These are phyloP conservation scores for Carpinus fangiana DNA, from an alignment of 306 rosid genomes.

Conservation along the genomic window DNA sequence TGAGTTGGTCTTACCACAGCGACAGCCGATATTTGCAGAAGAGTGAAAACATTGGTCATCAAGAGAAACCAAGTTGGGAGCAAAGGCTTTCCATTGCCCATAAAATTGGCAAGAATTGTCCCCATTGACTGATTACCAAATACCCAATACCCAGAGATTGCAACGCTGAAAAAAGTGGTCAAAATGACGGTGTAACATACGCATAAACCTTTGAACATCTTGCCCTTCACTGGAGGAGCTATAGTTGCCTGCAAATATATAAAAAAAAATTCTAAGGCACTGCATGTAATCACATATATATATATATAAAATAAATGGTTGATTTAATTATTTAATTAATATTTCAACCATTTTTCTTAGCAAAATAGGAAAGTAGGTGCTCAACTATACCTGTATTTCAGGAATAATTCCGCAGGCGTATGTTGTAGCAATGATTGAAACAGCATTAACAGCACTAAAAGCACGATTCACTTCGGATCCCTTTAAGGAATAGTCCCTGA, in stretches of 20 bases:
- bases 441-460: constrained; percentile 66
- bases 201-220: constrained; percentile 84
- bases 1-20: constrained; percentile 51
- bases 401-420: constrained; percentile 81
- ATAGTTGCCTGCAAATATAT: constrained; percentile 71
- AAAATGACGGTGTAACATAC: constrained; percentile 61
- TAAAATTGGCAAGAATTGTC: constrained; percentile 54
- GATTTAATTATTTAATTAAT: too few species aligned
- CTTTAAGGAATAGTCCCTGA: constrained; percentile 42
- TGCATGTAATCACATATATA: too few species aligned
- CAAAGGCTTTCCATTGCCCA: constrained; percentile 35
- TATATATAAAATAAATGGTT: too few species aligned
- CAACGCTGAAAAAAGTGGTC: constrained; percentile 54
- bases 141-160: constrained; percentile 85
- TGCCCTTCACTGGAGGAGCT: constrained; percentile 75
- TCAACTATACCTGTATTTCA: constrained; percentile 63
- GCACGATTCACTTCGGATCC: constrained; percentile 39
- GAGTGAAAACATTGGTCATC: constrained; percentile 56
- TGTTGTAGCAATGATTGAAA: constrained; percentile 68
- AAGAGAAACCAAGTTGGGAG: constrained; percentile 72
- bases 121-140: constrained; percentile 62
- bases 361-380: too few species aligned
- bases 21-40: constrained; percentile 62
- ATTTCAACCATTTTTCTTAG: too few species aligned
- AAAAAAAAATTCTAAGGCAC: neutral